Conservation (phyloP, 768 basidiomycete genomes). For the Collybia sordida region DNA sequence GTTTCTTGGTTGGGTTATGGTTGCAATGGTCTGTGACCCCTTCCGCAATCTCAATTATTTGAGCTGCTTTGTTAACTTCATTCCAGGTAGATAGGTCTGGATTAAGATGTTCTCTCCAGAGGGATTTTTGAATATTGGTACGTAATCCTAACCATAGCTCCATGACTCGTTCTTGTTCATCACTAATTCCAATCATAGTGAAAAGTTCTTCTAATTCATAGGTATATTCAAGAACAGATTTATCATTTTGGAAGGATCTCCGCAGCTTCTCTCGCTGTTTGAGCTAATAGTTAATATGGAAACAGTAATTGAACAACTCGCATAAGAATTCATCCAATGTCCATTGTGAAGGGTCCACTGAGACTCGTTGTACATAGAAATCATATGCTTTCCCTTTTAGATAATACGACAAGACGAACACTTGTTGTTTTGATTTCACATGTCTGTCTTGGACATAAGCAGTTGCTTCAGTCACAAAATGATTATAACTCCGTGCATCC, state of each 20-base stretch:
- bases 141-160: background rate
- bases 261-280: conserved; percentile 1
- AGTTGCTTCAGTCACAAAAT: conserved; percentile 15
- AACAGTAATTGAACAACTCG: conserved; percentile 3
- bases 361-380: conserved; percentile 3
- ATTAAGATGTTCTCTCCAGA: background rate
- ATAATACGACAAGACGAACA: conserved; percentile 13
- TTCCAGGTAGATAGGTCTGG: conserved; percentile 1
- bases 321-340: conserved; percentile 4
- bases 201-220: conserved; percentile 4
- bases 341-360: background rate
- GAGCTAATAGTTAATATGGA: background rate
- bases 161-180: background rate
- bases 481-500: conserved; percentile 9
- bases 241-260: background rate
- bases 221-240: background rate
- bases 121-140: background rate
- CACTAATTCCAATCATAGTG: conserved; percentile 2
- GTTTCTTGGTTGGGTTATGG: background rate
- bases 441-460: conserved; percentile 16
- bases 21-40: background rate
- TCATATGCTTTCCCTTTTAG: conserved; percentile 5
- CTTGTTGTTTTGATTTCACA: conserved; percentile 5
- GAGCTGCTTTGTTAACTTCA: background rate
- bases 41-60: too few relatives aligned